Percentiles rank a stretch among this genome's conserved stretches.
phyloP scores from a whole-genome alignment of 768 basidiomycete species.

The Inosperma sp. region DNA sequence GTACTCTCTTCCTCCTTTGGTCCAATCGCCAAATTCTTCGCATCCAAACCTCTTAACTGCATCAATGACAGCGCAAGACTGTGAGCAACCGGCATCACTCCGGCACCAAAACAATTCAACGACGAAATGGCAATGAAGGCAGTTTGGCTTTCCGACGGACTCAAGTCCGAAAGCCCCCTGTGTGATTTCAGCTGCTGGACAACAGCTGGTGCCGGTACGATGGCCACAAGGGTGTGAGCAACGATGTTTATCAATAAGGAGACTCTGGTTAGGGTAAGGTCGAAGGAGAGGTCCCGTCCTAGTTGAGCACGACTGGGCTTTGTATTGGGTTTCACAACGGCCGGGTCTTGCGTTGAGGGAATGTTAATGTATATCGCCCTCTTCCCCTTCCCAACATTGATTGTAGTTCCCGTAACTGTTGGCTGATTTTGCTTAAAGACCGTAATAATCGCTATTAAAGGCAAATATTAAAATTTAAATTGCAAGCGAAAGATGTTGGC shows the following conservation, averaged over 20 bases:
- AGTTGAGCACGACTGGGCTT: constrained; percentile 51
- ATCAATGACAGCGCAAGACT: constrained; percentile 66
- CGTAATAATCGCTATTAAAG: constrained; percentile 48
- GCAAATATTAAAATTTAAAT: not conserved
- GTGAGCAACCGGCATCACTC: constrained; percentile 62
- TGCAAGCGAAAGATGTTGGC: constrained; percentile 14
- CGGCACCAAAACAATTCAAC: constrained; percentile 60
- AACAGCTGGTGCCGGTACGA: constrained; percentile 45
- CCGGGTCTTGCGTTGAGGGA: not conserved
- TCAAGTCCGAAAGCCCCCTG: constrained; percentile 9
- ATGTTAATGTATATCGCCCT: too few relatives aligned
- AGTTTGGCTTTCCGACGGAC: constrained; percentile 32
- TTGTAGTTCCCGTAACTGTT: constrained; percentile 13
- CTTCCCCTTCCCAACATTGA: constrained; percentile 11
- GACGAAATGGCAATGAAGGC: constrained; percentile 60
- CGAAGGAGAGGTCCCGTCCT: constrained; percentile 63
- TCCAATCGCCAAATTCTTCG: constrained; percentile 15
- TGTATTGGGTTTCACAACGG: constrained; percentile 36
- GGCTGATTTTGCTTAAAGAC: constrained; percentile 49
- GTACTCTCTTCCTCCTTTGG: constrained; percentile 21
- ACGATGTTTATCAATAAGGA: constrained; percentile 65
- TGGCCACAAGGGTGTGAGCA: constrained; percentile 55
- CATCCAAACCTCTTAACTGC: constrained; percentile 39
- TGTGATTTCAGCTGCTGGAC: constrained; percentile 4
- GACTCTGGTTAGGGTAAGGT: constrained; percentile 54